Conservation (phyloP, 2,329 filamentous ascomycete species). For the Ophiosphaerella herpotricha region DNA sequence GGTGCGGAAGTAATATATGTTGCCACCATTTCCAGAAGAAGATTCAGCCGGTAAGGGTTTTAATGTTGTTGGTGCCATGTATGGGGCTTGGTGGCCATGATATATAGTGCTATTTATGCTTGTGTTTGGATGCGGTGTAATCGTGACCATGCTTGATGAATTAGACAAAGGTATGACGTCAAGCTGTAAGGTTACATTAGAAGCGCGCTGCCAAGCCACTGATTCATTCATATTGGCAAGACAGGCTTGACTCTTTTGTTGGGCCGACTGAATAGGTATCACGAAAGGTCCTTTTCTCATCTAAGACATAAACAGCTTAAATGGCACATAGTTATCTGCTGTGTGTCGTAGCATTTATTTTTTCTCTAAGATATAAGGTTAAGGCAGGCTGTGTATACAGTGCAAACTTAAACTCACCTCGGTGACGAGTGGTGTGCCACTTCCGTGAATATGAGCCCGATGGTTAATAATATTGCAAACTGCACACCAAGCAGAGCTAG, state of each 20-base stretch:
- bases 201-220: conserved; percentile 30
- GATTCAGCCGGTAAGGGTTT: neutral
- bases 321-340: conserved; percentile 2
- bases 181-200: conserved; percentile 21
- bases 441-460: conserved; percentile 20
- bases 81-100: conserved; percentile 26
- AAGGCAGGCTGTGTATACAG: no score
- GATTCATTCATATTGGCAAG: conserved; percentile 29
- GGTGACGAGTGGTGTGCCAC: conserved; percentile 8
- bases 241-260: conserved; percentile 34
- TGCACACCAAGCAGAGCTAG: conserved; percentile 26
- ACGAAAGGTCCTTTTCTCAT: conserved; percentile 29
- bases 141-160: conserved; percentile 10
- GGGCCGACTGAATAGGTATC: conserved; percentile 19
- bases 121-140: conserved; percentile 14
- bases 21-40: neutral
- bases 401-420: conserved; percentile 9
- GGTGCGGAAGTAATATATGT: conserved; percentile 28
- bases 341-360: conserved; percentile 1
- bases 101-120: conserved; percentile 7
- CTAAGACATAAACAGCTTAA: neutral
- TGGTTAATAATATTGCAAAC: conserved; percentile 18
- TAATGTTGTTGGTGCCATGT: conserved; percentile 16
- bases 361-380: neutral
- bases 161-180: conserved; percentile 21